These are phyloP conservation scores for Trichoderma erinaceum DNA, from an alignment of 495 filamentous ascomycete genomes.

Conservation along the genomic window DNA sequence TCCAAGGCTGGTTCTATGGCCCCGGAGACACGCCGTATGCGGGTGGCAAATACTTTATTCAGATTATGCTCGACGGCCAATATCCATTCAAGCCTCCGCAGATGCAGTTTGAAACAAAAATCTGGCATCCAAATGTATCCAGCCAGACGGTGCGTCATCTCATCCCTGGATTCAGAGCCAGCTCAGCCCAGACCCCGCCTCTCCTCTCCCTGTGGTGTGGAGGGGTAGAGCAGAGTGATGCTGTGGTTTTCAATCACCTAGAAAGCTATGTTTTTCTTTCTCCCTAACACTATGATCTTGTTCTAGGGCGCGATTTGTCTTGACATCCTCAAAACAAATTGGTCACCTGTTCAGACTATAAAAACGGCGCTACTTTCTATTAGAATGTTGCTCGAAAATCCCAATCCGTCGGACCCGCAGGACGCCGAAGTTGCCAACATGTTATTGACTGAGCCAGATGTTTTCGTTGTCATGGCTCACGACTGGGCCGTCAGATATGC, in stretches of 20 bases:
- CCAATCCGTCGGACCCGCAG: constrained; percentile 94
- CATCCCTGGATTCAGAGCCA: neutral
- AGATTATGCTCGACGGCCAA: constrained; percentile 79
- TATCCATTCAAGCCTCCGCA: constrained; percentile 91
- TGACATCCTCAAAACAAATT: constrained; percentile 81
- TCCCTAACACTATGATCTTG: constrained; percentile 13
- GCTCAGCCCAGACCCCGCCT: neutral
- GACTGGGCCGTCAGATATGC: constrained; percentile 88
- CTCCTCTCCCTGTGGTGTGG: no score
- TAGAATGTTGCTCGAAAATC: constrained; percentile 85
- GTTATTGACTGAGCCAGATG: constrained; percentile 70
- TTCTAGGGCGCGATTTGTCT: constrained; percentile 90
- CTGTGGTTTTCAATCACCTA: no score
- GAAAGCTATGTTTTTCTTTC: neutral
- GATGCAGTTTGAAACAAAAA: constrained; percentile 91
- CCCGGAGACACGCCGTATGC: constrained; percentile 94
- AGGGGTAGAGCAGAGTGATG: no score
- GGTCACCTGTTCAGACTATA: constrained; percentile 93
- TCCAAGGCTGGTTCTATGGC: constrained; percentile 76
- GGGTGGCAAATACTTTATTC: constrained; percentile 74
- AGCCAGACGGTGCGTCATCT: constrained; percentile 72
- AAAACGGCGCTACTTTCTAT: constrained; percentile 91
- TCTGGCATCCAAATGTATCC: constrained; percentile 98
- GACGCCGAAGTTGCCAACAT: constrained; percentile 93
- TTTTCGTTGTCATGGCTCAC: constrained; percentile 75